Conservation (phyloP, 2,329 filamentous ascomycete genomes). For the Myriosclerotinia scirpicola region DNA sequence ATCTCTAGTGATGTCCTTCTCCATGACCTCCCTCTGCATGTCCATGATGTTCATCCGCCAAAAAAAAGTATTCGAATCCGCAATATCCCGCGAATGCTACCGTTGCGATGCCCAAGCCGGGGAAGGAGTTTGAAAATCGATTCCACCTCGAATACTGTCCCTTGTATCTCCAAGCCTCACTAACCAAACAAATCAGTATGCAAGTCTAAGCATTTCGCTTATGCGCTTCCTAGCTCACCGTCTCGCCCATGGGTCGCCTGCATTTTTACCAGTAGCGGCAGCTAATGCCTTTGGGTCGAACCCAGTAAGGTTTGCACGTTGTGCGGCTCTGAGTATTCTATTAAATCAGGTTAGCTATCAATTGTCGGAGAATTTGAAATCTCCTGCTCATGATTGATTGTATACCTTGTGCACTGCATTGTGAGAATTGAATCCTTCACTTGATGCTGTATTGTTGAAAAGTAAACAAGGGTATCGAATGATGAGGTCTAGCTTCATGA, state of each 20-base stretch:
- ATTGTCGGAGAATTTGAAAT: background rate
- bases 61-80: conserved; percentile 83
- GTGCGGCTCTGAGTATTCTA: conserved; percentile 41
- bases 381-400: no score
- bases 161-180: conserved; percentile 92
- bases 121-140: conserved; percentile 83
- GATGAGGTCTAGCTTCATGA: conserved; percentile 7
- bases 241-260: conserved; percentile 66
- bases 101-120: conserved; percentile 87
- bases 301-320: conserved; percentile 75
- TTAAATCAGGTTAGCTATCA: conserved; percentile 26
- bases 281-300: conserved; percentile 85
- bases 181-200: conserved; percentile 57
- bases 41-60: conserved; percentile 66
- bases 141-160: conserved; percentile 86
- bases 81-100: conserved; percentile 91
- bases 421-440: conserved; percentile 26
- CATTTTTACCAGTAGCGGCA: conserved; percentile 62
- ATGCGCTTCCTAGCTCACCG: conserved; percentile 48
- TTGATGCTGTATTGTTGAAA: conserved; percentile 16
- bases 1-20: conserved; percentile 57
- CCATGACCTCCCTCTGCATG: conserved; percentile 52
- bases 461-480: conserved; percentile 2
- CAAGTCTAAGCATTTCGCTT: background rate
- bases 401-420: conserved; percentile 40